Evolutionary conservation across 371 early-diverging fungal genomes (phyloP), one percentile per base, ranked within the genome.

Genomic region (Syncephalis plumigaleata): DNA sequence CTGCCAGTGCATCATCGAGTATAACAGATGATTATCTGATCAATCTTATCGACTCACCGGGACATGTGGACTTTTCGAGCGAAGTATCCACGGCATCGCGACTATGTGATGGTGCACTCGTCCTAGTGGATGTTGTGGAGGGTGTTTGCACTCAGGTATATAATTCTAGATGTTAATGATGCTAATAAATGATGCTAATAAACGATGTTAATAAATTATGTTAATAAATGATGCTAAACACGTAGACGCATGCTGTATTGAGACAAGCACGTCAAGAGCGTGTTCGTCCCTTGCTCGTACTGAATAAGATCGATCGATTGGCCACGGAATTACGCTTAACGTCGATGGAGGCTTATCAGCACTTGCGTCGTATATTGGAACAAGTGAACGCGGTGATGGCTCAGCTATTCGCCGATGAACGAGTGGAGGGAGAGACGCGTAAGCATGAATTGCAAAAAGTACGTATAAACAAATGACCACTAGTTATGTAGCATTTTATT

Each of bases 41-140:
- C 62, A 93, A 96, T 61, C 62, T 99, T 45, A 96, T 99, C 49
- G 99, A 99, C 64, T 96, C 98, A 5, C 99, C 99, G 7, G 99
- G 99, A 8, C 99, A 99, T 58, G 90, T 98, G 31, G 99, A 99
- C 64, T 99, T 99, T 62, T 85, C 95, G 1, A 80, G 87, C 23
- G 91, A 98, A 55, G 96, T 98, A 13, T 87, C 90, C 4, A 87
- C 92, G 13, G 96, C 98, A 1, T 90, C 98, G 1, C 70, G 95
- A 39, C 63, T 99, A 1, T 90, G 92, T 39, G 99, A 99, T 56
- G 97, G 96, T 24, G 95, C 85, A 9, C 64, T 99, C 38, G 84
- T 99, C 0, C 58, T 99, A 37, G 90, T 99, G 3, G 99, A 99
- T 68, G 91, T 84, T 1, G 91, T 94, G 17, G 98, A 98, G 66